Conservation (phyloP, 768 basidiomycete genomes). For the Boletellus sp. region DNA sequence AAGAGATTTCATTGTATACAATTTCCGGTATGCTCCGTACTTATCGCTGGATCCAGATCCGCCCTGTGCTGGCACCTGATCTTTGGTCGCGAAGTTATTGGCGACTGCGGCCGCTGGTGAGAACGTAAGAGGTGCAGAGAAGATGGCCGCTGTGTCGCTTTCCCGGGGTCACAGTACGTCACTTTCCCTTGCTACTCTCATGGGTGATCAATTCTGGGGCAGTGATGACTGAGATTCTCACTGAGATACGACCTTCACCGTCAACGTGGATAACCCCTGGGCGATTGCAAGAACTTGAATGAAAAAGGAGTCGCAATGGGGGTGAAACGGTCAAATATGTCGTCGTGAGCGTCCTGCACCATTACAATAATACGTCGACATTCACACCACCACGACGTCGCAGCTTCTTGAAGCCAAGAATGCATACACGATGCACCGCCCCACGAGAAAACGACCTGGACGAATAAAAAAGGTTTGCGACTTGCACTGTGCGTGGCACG, state of each 20-base stretch:
- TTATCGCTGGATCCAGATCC: too few species aligned
- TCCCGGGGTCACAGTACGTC: conserved; percentile 59
- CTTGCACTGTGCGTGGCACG: conserved; percentile 85
- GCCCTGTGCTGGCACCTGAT: conserved; percentile 49
- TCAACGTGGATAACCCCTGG: conserved; percentile 43
- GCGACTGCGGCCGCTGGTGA: conserved; percentile 70
- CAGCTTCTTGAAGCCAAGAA: conserved; percentile 28
- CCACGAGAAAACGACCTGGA: conserved; percentile 79
- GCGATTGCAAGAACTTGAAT: conserved; percentile 78
- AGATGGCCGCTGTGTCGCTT: conserved; percentile 80
- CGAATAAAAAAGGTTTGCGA: conserved; percentile 65
- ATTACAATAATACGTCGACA: background rate
- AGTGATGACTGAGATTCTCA: conserved; percentile 19
- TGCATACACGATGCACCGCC: conserved; percentile 53
- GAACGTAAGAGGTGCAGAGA: conserved; percentile 66
- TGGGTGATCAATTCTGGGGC: background rate
- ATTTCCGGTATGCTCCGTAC: too few species aligned
- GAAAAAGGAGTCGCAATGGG: conserved; percentile 46
- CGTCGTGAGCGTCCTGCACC: conserved; percentile 44
- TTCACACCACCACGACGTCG: background rate
- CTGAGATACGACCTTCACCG: too few species aligned
- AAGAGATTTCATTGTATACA: conserved; percentile 41
- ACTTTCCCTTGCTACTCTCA: conserved; percentile 1
- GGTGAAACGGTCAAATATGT: conserved; percentile 43
- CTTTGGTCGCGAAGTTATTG: conserved; percentile 69